These are phyloP conservation scores for Botrytis fragariae DNA, from an alignment of 2,329 filamentous ascomycete species.

Conservation along the genomic window DNA sequence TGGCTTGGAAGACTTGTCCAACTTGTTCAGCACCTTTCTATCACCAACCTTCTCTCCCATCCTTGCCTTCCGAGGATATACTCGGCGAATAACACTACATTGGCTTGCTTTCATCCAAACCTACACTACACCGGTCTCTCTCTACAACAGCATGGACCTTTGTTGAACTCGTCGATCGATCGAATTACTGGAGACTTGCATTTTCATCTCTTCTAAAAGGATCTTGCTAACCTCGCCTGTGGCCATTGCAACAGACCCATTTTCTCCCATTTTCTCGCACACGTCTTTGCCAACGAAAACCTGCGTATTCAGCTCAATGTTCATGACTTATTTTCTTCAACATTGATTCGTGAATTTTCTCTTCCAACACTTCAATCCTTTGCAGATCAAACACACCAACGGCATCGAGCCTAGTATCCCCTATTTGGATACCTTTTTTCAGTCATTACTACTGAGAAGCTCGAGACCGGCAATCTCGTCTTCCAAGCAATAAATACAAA, in stretches of 20 bases:
- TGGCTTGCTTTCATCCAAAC: neutral
- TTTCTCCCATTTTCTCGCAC: constrained; percentile 27
- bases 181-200: constrained; percentile 31
- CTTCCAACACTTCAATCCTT: constrained; percentile 9
- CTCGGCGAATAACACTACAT: constrained; percentile 24
- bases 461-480: constrained; percentile 18
- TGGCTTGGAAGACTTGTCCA: neutral
- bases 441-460: constrained; percentile 14
- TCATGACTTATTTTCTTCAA: constrained; percentile 1
- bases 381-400: constrained; percentile 1
- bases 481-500: constrained; percentile 24
- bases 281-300: constrained; percentile 8
- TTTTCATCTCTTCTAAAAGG: constrained; percentile 22
- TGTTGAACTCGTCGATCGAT: constrained; percentile 24
- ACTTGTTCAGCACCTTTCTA: neutral
- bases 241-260: constrained; percentile 30
- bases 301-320: constrained; percentile 11
- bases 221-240: constrained; percentile 32
- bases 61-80: constrained; percentile 24
- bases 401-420: constrained; percentile 3
- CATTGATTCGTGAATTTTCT: neutral
- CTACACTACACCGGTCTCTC: constrained; percentile 18
- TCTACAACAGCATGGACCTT: constrained; percentile 23
- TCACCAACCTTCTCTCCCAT: constrained; percentile 5
- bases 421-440: constrained; percentile 7